Evolutionary conservation across 2,329 filamentous ascomycete species (phyloP).

Genomic region (Fusarium coffeatum): DNA sequence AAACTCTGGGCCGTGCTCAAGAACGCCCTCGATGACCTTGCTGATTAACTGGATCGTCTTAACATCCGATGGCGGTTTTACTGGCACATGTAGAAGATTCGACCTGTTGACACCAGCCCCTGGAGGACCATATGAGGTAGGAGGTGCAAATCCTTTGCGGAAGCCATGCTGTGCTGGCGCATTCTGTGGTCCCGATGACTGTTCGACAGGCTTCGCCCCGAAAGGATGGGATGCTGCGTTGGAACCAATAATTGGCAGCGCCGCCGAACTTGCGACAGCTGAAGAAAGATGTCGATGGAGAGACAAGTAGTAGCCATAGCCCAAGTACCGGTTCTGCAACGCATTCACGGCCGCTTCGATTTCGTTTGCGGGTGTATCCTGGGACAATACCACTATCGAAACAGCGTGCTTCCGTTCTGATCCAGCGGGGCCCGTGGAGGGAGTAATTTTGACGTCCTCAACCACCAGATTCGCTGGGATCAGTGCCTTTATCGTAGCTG

Average conservation of each 20-base stretch:
- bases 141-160: constrained; percentile 78
- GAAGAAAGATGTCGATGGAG: constrained; percentile 88
- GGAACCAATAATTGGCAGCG: constrained; percentile 47
- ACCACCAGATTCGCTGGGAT: constrained; percentile 71
- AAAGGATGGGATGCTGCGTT: constrained; percentile 74
- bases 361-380: constrained; percentile 83
- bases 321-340: constrained; percentile 85
- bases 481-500: constrained; percentile 68
- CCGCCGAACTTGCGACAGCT: constrained; percentile 63
- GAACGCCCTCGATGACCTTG: constrained; percentile 82
- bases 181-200: constrained; percentile 51
- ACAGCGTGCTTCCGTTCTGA: constrained; percentile 77
- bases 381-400: constrained; percentile 83
- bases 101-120: constrained; percentile 57
- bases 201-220: constrained; percentile 75
- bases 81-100: constrained; percentile 72
- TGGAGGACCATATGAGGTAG: constrained; percentile 70
- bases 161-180: constrained; percentile 58
- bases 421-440: constrained; percentile 61
- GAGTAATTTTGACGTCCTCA: constrained; percentile 78
- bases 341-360: constrained; percentile 83
- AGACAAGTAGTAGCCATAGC: constrained; percentile 83
- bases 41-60: constrained; percentile 86
- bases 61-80: constrained; percentile 81
- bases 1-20: constrained; percentile 85